Conservation (phyloP, 2,329 filamentous ascomycete genomes). For the Aspergillus flavus region DNA sequence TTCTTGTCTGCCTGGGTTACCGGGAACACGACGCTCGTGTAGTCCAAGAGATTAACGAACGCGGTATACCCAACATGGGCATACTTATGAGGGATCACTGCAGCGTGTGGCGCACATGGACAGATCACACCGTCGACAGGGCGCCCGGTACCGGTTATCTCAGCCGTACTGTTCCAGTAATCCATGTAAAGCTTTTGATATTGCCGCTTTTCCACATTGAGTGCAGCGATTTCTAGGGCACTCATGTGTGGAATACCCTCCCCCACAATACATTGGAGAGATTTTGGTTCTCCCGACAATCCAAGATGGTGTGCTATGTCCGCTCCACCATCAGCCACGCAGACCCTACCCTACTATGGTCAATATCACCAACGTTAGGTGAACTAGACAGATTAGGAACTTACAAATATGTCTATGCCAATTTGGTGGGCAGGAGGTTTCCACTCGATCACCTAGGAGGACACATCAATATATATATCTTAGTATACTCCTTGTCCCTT, state of each 20-base stretch:
- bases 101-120: constrained; percentile 46
- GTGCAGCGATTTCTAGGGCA: constrained; percentile 47
- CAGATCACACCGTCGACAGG: constrained; percentile 57
- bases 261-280: constrained; percentile 45
- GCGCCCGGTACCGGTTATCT: constrained; percentile 52
- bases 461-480: constrained; percentile 14
- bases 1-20: constrained; percentile 57
- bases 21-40: constrained; percentile 57
- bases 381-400: constrained; percentile 16
- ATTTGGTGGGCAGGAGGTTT: constrained; percentile 54
- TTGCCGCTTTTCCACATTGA: constrained; percentile 58
- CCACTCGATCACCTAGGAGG: constrained; percentile 57
- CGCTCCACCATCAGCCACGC: constrained; percentile 50
- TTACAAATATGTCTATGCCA: constrained; percentile 44
- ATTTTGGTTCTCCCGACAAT: constrained; percentile 58
- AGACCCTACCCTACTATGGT: constrained; percentile 26
- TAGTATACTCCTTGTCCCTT: neutral
- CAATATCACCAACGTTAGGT: constrained; percentile 7
- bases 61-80: constrained; percentile 50
- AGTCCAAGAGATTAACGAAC: constrained; percentile 60
- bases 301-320: constrained; percentile 55
- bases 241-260: constrained; percentile 38
- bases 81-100: constrained; percentile 46
- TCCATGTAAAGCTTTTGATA: constrained; percentile 63
- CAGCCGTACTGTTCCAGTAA: constrained; percentile 62